Percentiles rank a stretch among this genome's conserved stretches.
phyloP scores from a whole-genome alignment of 768 basidiomycete genomes.

The Paxillus ammoniavirescens region DNA sequence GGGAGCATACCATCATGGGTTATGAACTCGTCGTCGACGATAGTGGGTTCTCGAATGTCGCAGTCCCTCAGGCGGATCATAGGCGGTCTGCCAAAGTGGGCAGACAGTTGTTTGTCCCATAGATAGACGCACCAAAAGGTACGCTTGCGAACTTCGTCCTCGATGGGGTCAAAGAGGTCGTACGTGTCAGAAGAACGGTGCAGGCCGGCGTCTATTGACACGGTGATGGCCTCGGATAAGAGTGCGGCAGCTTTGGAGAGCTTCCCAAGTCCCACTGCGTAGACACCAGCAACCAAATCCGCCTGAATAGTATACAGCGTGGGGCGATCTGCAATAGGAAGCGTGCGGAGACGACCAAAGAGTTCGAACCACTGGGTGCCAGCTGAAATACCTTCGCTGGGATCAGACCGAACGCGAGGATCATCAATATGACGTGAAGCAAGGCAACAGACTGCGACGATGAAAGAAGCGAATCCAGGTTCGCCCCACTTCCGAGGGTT shows the following conservation, averaged over 20 bases:
- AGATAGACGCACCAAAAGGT: constrained; percentile 97
- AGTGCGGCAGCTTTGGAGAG: constrained; percentile 85
- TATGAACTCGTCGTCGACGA: constrained; percentile 89
- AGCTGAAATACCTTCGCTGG: constrained; percentile 81
- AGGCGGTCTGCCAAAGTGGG: constrained; percentile 87
- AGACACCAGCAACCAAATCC: constrained; percentile 88
- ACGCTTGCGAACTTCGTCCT: constrained; percentile 88
- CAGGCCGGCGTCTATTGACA: constrained; percentile 85
- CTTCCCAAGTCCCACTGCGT: constrained; percentile 86
- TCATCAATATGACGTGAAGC: constrained; percentile 93
- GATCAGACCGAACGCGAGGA: constrained; percentile 80
- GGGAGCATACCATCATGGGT: constrained; percentile 64
- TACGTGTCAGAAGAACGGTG: constrained; percentile 86
- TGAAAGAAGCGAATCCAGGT: constrained; percentile 91
- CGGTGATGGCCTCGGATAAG: constrained; percentile 82
- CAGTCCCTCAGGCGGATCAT: constrained; percentile 86
- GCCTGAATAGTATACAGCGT: constrained; percentile 92
- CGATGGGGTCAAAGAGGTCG: constrained; percentile 85
- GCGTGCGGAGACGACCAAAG: constrained; percentile 80
- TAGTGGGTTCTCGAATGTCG: constrained; percentile 83
- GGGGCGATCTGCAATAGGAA: constrained; percentile 84
- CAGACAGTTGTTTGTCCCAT: constrained; percentile 92
- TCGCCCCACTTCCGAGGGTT: constrained; percentile 95
- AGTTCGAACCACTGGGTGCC: constrained; percentile 93
- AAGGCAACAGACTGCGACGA: constrained; percentile 89